Conservation (phyloP, 441 rosid genomes). For the Adansonia grandidieri region DNA sequence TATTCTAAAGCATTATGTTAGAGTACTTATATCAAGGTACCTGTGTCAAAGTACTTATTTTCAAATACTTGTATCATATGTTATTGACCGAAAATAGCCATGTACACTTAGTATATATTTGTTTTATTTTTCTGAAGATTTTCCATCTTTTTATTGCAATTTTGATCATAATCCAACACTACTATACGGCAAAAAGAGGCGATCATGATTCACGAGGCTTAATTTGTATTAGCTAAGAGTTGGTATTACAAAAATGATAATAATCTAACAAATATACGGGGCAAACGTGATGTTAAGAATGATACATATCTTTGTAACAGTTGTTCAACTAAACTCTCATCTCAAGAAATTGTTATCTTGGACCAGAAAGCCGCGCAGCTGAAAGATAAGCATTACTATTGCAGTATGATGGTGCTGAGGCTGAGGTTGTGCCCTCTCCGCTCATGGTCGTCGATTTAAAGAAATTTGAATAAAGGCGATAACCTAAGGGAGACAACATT, state of each 20-base stretch:
- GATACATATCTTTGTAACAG: background rate
- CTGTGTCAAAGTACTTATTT: no score
- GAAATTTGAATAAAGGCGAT: constrained; percentile 53
- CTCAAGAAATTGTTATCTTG: constrained; percentile 54
- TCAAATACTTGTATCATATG: no score
- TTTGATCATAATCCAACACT: background rate
- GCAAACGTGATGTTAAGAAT: background rate
- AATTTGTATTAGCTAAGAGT: background rate
- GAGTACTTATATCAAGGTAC: no score
- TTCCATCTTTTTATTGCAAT: no score
- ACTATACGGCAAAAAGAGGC: background rate
- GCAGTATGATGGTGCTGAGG: constrained; percentile 52
- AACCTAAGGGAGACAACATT: constrained; percentile 60
- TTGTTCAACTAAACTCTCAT: background rate
- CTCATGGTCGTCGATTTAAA: constrained; percentile 44
- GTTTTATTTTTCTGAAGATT: no score
- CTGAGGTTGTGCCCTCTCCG: constrained; percentile 66
- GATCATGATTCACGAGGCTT: background rate
- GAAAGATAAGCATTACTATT: constrained; percentile 71
- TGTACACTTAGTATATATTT: no score
- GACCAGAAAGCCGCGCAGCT: constrained; percentile 83
- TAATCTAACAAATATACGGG: constrained; percentile 28
- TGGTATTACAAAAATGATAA: background rate
- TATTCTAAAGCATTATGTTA: no score
- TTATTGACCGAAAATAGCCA: no score